These are phyloP conservation scores for Wickerhamomyces canadensis DNA, from an alignment of 805 yeast genomes.

Conservation along the genomic window DNA sequence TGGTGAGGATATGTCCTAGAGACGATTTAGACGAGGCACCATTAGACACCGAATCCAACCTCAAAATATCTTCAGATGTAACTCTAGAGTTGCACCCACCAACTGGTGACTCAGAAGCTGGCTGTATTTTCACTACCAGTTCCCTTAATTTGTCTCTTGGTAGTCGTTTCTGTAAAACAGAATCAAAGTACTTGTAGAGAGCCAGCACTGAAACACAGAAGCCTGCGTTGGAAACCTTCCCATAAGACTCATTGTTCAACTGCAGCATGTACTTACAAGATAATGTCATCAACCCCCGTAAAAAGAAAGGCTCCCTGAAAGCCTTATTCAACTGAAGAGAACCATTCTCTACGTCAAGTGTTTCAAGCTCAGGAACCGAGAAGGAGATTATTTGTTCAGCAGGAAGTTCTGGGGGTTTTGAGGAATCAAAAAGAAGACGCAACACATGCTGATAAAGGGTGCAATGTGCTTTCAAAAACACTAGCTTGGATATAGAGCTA, in stretches of 20 bases:
- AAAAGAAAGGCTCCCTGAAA: slow-evolving; percentile 8
- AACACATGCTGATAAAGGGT: slow-evolving; percentile 2
- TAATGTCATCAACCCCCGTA: slow-evolving; percentile 10
- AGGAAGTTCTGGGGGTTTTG: background rate
- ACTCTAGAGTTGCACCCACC: too few species aligned
- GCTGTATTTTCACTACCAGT: background rate
- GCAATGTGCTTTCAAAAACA: slow-evolving; percentile 13
- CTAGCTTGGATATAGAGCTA: slow-evolving; percentile 7
- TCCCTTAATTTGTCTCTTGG: slow-evolving; percentile 9
- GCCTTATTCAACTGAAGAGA: slow-evolving; percentile 4
- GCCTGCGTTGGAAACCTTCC: slow-evolving; percentile 8
- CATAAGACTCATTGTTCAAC: slow-evolving; percentile 12
- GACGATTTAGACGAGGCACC: background rate
- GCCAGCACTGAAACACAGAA: slow-evolving; percentile 11
- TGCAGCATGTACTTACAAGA: slow-evolving; percentile 10
- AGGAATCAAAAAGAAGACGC: background rate
- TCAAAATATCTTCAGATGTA: too few species aligned
- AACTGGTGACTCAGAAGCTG: too few species aligned
- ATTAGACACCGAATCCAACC: too few species aligned
- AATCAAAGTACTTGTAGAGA: slow-evolving; percentile 11
- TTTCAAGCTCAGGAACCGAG: slow-evolving; percentile 13
- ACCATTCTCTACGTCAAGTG: slow-evolving; percentile 6
- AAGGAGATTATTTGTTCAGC: background rate
- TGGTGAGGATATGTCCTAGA: background rate
- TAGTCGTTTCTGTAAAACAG: slow-evolving; percentile 3